Evolutionary conservation across 306 rosid genomes (phyloP).

Genomic region (Cicer bijugum): DNA sequence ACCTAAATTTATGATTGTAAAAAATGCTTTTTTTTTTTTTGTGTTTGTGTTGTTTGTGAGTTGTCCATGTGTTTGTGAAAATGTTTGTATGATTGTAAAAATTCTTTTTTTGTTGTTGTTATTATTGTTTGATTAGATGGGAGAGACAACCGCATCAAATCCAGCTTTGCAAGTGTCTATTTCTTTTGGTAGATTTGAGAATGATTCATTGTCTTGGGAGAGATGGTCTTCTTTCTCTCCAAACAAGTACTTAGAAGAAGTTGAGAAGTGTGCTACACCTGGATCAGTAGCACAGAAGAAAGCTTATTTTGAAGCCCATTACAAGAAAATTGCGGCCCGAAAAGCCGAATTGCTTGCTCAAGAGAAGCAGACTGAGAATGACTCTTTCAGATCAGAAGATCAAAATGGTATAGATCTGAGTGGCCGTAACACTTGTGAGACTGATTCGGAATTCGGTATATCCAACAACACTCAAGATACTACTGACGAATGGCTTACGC

Average conservation of each 20-base stretch:
- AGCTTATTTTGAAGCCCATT: constrained; percentile 96
- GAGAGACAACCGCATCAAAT: constrained; percentile 63
- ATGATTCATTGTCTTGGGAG: constrained; percentile 93
- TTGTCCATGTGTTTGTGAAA: constrained; percentile 42
- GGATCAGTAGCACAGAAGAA: constrained; percentile 96
- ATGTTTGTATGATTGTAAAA: constrained; percentile 43
- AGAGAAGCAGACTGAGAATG: constrained; percentile 60
- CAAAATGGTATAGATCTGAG: constrained; percentile 58
- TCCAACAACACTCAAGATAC: constrained; percentile 46
- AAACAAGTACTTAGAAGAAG: constrained; percentile 93
- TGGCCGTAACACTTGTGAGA: constrained; percentile 4
- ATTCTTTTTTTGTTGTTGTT: constrained; percentile 30
- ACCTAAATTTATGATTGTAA: constrained; percentile 33
- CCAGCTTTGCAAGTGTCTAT: constrained; percentile 80
- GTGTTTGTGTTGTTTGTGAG: constrained; percentile 42
- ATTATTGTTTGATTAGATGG: constrained; percentile 60
- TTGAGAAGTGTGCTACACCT: constrained; percentile 91
- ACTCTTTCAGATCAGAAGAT: constrained; percentile 51
- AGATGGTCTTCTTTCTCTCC: constrained; percentile 95
- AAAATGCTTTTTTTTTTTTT: constrained; percentile 30
- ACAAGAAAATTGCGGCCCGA: constrained; percentile 89
- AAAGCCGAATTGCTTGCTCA: constrained; percentile 76
- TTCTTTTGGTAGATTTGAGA: constrained; percentile 93
- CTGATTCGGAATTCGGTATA: constrained; percentile 47
- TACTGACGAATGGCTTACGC: constrained; percentile 40